These are phyloP conservation scores for Trypanosomatidae sp. DNA, from an alignment of 208 protist species.

Conservation along the genomic window DNA sequence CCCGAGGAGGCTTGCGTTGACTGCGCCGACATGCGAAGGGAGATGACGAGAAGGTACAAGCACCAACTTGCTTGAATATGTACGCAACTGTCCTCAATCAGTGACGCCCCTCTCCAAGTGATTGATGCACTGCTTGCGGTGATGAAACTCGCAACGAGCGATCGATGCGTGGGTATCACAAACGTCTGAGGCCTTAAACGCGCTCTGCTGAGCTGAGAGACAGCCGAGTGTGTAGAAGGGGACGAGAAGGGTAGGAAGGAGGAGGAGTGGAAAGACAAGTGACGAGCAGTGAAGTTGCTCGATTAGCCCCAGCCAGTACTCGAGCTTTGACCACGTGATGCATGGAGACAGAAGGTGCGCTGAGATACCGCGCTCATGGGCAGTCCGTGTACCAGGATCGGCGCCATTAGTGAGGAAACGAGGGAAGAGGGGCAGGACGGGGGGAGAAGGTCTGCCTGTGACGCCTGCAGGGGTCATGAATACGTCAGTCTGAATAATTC, in stretches of 20 bases:
- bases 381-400: neutral
- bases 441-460: neutral
- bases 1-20: neutral
- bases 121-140: neutral
- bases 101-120: neutral
- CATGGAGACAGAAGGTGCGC: neutral
- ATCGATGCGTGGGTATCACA: neutral
- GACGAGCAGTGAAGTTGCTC: too few species aligned
- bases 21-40: slow-evolving; percentile 4
- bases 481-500: neutral
- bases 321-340: too few species aligned
- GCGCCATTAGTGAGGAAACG: neutral
- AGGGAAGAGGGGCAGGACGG: neutral
- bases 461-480: neutral
- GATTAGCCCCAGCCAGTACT: too few species aligned
- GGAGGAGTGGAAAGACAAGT: too few species aligned
- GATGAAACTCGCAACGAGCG: neutral
- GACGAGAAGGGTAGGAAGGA: neutral
- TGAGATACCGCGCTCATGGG: neutral
- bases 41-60: neutral
- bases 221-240: neutral
- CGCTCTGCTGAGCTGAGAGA: neutral
- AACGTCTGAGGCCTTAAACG: neutral
- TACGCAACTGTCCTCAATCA: neutral
- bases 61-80: neutral